Base-by-base conservation (phyloP, 2,329 filamentous ascomycete species). In the Botryotinia narcissicola region DNA sequence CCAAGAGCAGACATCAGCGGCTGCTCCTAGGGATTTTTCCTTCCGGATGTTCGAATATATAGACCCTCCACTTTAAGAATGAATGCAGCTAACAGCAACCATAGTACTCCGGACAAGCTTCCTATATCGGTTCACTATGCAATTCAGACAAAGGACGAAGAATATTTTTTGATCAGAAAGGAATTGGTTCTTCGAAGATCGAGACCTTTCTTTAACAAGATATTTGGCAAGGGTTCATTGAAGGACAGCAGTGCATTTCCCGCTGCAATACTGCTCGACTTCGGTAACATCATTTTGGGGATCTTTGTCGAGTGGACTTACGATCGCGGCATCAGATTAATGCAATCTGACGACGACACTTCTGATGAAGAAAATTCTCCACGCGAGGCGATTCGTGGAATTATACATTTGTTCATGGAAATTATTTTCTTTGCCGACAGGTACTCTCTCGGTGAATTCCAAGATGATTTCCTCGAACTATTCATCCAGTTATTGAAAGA, bases 111-210 rank as follows among this genome's bases (percentile, higher is more conserved):
- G 35, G 35, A 5, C 35, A n/a, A n/a, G 4, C 10, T 25, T 12
- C 25, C 48, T 51, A 0, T 12, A 2, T 6, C 4, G 10, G 48
- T 1, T 3, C 10, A 54, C 14, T 54, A 54, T 54, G 25, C 25
- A n/a, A 7, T 54, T n/a, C 0, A 7, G 12, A 51, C 48, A 3
- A 3, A 1, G 12, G 3, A 12, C 48, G 1, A 6, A 1, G 12
- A 0, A 14, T 16, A 51, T 51, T n/a, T 6, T 0, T 0, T 51
- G 6, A 1, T 51, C 4, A 16, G 0, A n/a, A 51, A n/a, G 10
- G 10, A 51, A 14, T 14, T 0, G 48, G 10, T 51, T 6, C 10
- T 14, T 51, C 8, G 10, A 9, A 4, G 0, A 14, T 3, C 3
- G 20, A 62, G 25, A 62, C 7, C 14, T 12, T 3, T 42, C 10